Conservation (phyloP, 352 stramenopile genomes). For the Globisporangium radiosum region DNA sequence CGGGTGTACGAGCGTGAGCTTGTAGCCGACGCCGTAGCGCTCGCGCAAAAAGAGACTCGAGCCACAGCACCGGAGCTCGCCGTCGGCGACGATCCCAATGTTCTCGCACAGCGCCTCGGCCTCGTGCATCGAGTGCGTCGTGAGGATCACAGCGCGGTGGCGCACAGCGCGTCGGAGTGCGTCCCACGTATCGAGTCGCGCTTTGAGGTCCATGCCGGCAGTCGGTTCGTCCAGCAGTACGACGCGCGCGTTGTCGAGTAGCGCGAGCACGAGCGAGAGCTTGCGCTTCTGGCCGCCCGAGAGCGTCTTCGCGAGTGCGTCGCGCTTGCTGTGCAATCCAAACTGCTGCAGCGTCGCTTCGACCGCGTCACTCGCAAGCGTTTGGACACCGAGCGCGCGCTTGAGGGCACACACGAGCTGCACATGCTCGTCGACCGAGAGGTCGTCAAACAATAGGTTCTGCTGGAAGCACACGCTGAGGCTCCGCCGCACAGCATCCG, state of each 20-base stretch:
- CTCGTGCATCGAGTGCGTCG: slow-evolving; percentile 94
- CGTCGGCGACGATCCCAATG: slow-evolving; percentile 75
- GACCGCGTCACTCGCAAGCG: slow-evolving; percentile 29
- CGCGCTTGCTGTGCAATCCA: slow-evolving; percentile 46
- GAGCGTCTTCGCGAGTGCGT: slow-evolving; percentile 40
- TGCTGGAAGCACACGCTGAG: slow-evolving; percentile 86
- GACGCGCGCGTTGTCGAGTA: slow-evolving; percentile 80
- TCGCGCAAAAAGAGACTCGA: slow-evolving; percentile 79
- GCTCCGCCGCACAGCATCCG: slow-evolving; percentile 61
- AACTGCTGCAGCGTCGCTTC: slow-evolving; percentile 34
- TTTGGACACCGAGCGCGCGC: slow-evolving; percentile 51
- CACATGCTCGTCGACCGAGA: slow-evolving; percentile 80
- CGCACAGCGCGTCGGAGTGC: slow-evolving; percentile 39
- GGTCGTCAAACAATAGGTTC: slow-evolving; percentile 71
- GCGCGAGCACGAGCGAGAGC: slow-evolving; percentile 84
- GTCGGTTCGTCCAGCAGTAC: slow-evolving; percentile 91
- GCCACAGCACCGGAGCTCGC: slow-evolving; percentile 35
- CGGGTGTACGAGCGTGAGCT: slow-evolving; percentile 25
- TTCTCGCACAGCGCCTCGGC: slow-evolving; percentile 74
- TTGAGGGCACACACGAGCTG: slow-evolving; percentile 29
- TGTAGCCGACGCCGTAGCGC: slow-evolving; percentile 32
- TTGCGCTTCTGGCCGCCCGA: slow-evolving; percentile 90
- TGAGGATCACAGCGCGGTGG: slow-evolving; percentile 72
- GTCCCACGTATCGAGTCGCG: slow-evolving; percentile 83
- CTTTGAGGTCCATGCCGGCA: slow-evolving; percentile 94